Evolutionary conservation across 2,329 filamentous ascomycete genomes (phyloP), one percentile per base, ranked within the genome.

Genomic region (Pseudogymnoascus sp.): DNA sequence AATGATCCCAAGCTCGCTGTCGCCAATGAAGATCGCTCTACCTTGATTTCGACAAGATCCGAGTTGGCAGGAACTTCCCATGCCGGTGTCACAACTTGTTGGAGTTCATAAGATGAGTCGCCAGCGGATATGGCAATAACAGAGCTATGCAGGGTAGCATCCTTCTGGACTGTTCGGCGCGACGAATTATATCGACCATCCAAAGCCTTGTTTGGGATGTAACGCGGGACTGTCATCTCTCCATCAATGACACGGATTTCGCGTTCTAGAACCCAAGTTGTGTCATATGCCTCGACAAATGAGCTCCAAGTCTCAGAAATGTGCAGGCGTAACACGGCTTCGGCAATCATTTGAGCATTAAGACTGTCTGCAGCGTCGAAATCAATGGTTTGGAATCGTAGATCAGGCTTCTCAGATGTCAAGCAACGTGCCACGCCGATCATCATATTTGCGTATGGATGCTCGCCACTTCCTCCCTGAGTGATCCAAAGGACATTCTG

Each of bases 381-480:
- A 44, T 65, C 61, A 31, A 65, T 50, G 29, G 35, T 53, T 56
- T 63, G 61, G 21, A 63, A 33, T 15, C 40, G 38, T 19, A 60
- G 38, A 10, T 65, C 53, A 2, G 33, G 61, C 15, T 40, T 29
- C 37, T 65, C 63, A 11, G 10, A 26, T 15, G 29, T 33, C 37
- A 65, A 44, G 21, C 50, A 63, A 29, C 63, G 50, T 26, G 33
- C 53, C 11, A 65, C 38, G 7, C 44, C 63, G n/a, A 60, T 31
- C 11, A 63, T 63, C 61, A 65, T 65, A 19, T 38, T 33, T n/a
- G 61, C 26, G 53, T 63, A 60, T 35, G 63, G 63, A 19, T 63
- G 38, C 7, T 63, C 29, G 11, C 61, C 61, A 23, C 59, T 23
- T 19, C 50, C 33, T n/a, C 63, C 63, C 35, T 63, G 33, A 2